Conservation (phyloP, 2,329 filamentous ascomycete genomes). For the Claviceps cyperi region DNA sequence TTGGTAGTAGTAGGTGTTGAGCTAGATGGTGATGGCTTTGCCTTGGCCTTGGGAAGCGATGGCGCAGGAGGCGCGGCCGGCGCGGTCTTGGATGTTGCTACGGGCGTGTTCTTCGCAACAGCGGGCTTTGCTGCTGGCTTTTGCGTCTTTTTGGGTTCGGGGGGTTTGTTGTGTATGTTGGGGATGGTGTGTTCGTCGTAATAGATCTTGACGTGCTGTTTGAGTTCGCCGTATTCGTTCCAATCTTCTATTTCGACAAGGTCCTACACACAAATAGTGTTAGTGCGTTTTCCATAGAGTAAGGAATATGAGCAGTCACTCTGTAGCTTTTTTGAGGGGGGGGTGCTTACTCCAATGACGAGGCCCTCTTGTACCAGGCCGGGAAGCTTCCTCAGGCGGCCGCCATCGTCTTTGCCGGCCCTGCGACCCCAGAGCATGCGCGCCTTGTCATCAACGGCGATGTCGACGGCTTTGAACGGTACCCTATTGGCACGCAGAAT, state of each 20-base stretch:
- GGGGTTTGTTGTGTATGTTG: constrained; percentile 36
- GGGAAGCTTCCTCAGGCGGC: constrained; percentile 62
- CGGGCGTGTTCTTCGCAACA: constrained; percentile 8
- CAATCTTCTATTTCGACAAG: constrained; percentile 91
- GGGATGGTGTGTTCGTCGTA: constrained; percentile 48
- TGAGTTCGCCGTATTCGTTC: constrained; percentile 97
- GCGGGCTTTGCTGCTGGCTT: constrained; percentile 14
- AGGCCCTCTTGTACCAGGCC: constrained; percentile 76
- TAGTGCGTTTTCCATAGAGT: neutral
- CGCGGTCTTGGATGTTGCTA: constrained; percentile 10
- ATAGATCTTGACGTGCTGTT: constrained; percentile 63
- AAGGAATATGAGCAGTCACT: neutral
- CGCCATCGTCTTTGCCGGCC: constrained; percentile 52
- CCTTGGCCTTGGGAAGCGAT: constrained; percentile 11
- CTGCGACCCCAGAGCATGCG: constrained; percentile 79
- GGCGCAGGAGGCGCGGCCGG: constrained; percentile 7
- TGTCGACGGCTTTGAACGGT: constrained; percentile 82
- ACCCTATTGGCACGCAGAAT: constrained; percentile 92
- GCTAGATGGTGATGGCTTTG: constrained; percentile 5
- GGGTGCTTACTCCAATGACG: constrained; percentile 59
- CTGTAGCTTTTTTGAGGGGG: neutral
- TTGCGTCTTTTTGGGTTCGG: constrained; percentile 21
- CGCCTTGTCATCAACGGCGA: constrained; percentile 79
- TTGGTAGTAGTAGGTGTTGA: constrained; percentile 10
- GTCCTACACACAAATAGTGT: constrained; percentile 41